phyloP scores from a whole-genome alignment of 1,284 basidiomycete species.

The Tylopilus orsonianus region DNA sequence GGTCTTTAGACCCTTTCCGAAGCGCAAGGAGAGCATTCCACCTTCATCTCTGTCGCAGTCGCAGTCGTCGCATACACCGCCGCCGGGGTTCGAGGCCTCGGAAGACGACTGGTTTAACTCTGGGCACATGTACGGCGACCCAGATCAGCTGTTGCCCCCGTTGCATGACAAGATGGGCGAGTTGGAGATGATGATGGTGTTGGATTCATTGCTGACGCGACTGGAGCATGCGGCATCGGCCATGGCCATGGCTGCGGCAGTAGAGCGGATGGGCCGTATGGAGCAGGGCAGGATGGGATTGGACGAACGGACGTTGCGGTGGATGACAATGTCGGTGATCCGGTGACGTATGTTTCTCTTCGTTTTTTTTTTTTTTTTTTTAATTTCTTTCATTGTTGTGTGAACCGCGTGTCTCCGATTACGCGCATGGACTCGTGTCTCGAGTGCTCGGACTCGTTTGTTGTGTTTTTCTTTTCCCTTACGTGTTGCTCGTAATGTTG shows the following conservation, averaged over 20 bases:
- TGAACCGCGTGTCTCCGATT: no score
- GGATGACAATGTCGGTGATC: constrained; percentile 34
- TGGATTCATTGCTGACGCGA: constrained; percentile 75
- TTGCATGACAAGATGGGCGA: constrained; percentile 77
- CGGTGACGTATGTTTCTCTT: constrained; percentile 9
- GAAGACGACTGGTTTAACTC: constrained; percentile 36
- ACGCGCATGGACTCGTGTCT: no score
- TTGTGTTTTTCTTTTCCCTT: no score
- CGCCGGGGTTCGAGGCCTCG: constrained; percentile 27
- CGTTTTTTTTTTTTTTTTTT: background rate
- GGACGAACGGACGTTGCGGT: constrained; percentile 49
- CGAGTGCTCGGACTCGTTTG: no score
- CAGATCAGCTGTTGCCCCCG: constrained; percentile 66
- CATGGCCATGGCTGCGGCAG: constrained; percentile 41
- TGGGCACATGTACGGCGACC: constrained; percentile 55
- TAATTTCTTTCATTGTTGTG: no score
- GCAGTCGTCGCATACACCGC: constrained; percentile 7
- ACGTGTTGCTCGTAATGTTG: no score
- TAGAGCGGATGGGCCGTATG: constrained; percentile 17
- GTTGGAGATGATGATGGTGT: constrained; percentile 68
- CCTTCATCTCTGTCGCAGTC: background rate
- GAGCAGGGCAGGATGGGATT: constrained; percentile 28
- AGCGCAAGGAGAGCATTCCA: constrained; percentile 45
- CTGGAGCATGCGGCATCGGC: constrained; percentile 80
- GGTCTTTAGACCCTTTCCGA: constrained; percentile 53